A percentile compares a stretch with the other conserved stretches of the same genome.
These are phyloP conservation scores for Rosa multiflora DNA, from an alignment of 306 rosid species.

Conservation along the genomic window DNA sequence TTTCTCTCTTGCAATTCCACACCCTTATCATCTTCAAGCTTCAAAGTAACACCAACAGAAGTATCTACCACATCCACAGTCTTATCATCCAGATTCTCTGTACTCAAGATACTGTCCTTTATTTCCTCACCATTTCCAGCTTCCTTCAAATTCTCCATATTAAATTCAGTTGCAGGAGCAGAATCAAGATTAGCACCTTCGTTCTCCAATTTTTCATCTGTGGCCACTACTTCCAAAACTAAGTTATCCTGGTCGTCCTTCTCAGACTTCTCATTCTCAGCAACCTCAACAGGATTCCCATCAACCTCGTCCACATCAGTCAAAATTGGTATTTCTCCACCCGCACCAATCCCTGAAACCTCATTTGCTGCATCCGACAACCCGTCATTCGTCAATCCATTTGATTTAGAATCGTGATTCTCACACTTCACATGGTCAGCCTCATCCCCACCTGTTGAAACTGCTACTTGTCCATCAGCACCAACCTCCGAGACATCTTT, in stretches of 20 bases:
- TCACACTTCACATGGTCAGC: conserved; percentile 28
- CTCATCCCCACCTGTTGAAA: conserved; percentile 29
- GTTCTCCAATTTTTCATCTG: conserved; percentile 28
- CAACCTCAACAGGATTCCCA: conserved; percentile 12
- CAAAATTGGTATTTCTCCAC: conserved; percentile 25
- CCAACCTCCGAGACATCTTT: conserved; percentile 35
- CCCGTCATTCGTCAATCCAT: conserved; percentile 19
- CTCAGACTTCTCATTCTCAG: conserved; percentile 34
- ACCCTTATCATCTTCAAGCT: conserved; percentile 30
- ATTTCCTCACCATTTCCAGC: conserved; percentile 30
- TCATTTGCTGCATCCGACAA: conserved; percentile 31
- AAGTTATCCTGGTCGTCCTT: conserved; percentile 31
- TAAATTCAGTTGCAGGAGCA: conserved; percentile 34
- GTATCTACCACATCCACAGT: conserved; percentile 26
- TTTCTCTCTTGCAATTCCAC: conserved; percentile 25
- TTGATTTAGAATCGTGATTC: conserved; percentile 24
- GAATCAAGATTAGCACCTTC: conserved; percentile 35
- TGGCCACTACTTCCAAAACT: conserved; percentile 31
- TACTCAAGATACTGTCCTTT: conserved; percentile 28
- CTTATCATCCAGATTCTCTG: conserved; percentile 29
- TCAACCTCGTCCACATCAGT: conserved; percentile 34
- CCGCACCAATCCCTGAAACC: conserved; percentile 30
- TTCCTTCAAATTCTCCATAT: conserved; percentile 29
- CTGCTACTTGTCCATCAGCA: conserved; percentile 27
- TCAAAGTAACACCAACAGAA: conserved; percentile 25